A percentile compares a stretch with the other conserved stretches of the same genome.
These are phyloP conservation scores for Cladophialophora yegresii DNA, from an alignment of 2,329 filamentous ascomycete genomes.

Conservation along the genomic window DNA sequence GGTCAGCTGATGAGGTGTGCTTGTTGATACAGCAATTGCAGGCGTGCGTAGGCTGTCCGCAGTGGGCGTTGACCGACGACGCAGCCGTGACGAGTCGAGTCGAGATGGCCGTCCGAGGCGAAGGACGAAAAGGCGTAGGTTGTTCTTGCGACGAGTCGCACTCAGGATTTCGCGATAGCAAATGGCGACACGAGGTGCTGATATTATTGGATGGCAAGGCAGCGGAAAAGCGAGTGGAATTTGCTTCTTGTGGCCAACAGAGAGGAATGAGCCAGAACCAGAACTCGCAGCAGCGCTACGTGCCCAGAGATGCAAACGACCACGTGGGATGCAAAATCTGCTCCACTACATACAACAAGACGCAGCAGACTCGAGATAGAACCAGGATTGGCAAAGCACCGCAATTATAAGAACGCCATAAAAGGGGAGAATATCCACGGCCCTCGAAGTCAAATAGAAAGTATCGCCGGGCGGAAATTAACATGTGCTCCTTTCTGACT, in stretches of 20 bases:
- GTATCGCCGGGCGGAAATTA: constrained; percentile 15
- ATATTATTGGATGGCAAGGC: constrained; percentile 11
- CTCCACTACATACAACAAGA: neutral
- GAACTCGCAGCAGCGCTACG: neutral
- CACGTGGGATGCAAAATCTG: constrained; percentile 26
- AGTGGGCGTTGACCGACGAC: neutral
- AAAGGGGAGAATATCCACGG: neutral
- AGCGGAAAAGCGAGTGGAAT: constrained; percentile 12
- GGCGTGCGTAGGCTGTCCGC: neutral
- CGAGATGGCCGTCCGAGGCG: neutral
- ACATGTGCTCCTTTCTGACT: constrained; percentile 18
- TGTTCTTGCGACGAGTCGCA: constrained; percentile 8
- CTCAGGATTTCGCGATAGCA: neutral
- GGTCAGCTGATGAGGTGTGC: constrained; percentile 22
- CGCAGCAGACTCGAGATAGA: neutral
- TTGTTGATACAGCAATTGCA: constrained; percentile 11
- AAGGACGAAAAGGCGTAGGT: constrained; percentile 11
- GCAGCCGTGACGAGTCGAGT: no score
- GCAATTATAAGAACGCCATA: neutral
- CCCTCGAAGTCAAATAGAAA: constrained; percentile 1
- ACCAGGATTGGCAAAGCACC: neutral
- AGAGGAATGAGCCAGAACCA: constrained; percentile 8
- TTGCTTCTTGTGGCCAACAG: constrained; percentile 1
- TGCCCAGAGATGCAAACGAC: constrained; percentile 4
- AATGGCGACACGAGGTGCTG: constrained; percentile 7